Base-by-base conservation (phyloP, 1,284 basidiomycete genomes). In the Fomitopsis palustris region DNA sequence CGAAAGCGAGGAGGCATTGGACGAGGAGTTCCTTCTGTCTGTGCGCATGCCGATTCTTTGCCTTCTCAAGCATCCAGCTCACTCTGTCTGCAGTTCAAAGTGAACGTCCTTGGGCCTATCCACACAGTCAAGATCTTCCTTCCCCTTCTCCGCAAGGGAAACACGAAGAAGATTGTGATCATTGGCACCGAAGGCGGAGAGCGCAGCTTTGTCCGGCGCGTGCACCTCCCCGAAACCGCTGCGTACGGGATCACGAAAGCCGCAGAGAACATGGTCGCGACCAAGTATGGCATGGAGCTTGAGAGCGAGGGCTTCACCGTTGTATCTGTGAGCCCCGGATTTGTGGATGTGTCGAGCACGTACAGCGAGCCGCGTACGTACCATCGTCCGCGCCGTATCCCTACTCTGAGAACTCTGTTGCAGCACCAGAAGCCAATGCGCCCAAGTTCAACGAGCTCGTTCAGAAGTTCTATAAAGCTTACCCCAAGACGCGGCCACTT, bases 61-160 rank as follows among this genome's bases (percentile, higher is more conserved):
- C n/a, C 19, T 38, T 21, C n/a, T 3, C 8, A 17, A 33, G 23
- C 3, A 16, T 3, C 17, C 29, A 29, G 17, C 31, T 27, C 27
- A 5, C 14, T 21, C n/a, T 17, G 16, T 19, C 12, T 39, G 14
- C 52, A 69, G 68, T 70, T 71, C 66, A 66, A 71, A 25, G 62
- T 71, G 31, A 80, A 80, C 62, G 72, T 74, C 38, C 57, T 78
- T 37, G 76, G 77, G 17, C 66, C 70, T 8, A 67, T 79, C 7
- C 70, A 72, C 57, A 69, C 69, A 39, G 75, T 69, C 59, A 73
- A 75, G 59, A 69, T 69, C 0, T 79, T 67, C 58, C 57, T 67
- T 3, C 77, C 78, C 2, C 72, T 80, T 21, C 67, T 80, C 17
- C 66, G 67, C 19, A 70, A 70, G 6, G 72, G 75, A 4, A 54